These are phyloP conservation scores for Botrytis tulipae DNA, from an alignment of 2,329 filamentous ascomycete genomes.

Conservation along the genomic window DNA sequence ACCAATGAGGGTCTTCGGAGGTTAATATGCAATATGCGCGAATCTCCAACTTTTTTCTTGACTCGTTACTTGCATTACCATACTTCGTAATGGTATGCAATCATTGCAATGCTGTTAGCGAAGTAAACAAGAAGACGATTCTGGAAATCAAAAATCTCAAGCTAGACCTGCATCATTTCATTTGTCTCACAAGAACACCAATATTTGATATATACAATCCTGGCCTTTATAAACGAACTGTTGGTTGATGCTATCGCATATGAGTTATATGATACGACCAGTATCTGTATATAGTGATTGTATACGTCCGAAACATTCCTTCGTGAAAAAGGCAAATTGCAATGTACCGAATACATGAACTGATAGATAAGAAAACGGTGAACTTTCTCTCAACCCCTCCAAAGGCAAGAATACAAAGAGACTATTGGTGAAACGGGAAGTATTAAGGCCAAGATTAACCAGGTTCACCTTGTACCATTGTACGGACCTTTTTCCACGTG, in stretches of 20 bases:
- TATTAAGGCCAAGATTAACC: not conserved
- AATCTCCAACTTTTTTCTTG: constrained; percentile 3
- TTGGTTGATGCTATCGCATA: not conserved
- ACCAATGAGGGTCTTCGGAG: constrained; percentile 9
- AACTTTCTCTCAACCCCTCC: constrained; percentile 5
- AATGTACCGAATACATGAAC: not conserved
- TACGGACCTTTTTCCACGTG: constrained; percentile 17
- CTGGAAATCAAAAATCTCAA: not conserved
- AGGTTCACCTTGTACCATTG: constrained; percentile 4
- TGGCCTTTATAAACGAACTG: not conserved
- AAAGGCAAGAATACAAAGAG: not conserved
- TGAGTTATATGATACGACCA: not conserved
- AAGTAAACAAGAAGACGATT: not conserved
- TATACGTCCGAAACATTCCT: constrained; percentile 3
- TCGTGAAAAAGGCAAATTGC: not conserved
- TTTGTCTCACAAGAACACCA: constrained; percentile 12
- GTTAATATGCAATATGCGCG: not conserved
- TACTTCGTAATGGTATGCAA: not conserved
- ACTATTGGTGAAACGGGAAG: not conserved
- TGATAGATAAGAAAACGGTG: constrained; percentile 8
- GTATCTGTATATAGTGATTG: not conserved
- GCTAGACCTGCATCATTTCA: constrained; percentile 18
- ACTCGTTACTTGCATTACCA: not conserved
- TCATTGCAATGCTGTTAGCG: not conserved
- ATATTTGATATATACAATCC: not conserved